Conservation (phyloP, 495 filamentous ascomycete genomes). For the Baudoinia panamericana region DNA sequence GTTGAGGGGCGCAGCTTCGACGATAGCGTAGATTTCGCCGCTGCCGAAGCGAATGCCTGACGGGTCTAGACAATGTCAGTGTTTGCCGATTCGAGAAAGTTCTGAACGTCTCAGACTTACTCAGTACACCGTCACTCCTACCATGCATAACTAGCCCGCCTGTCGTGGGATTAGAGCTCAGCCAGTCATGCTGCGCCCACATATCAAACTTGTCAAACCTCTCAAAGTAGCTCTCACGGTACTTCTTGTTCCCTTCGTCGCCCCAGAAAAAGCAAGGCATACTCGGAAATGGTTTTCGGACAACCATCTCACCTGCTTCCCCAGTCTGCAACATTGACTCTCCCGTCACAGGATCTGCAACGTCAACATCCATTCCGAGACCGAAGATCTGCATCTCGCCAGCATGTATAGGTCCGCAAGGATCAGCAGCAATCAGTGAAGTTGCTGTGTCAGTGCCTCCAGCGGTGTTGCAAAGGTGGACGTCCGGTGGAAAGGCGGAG, state of each 20-base stretch:
- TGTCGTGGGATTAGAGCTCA: constrained; percentile 54
- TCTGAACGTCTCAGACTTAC: constrained; percentile 3
- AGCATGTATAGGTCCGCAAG: constrained; percentile 55
- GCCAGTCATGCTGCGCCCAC: constrained; percentile 75
- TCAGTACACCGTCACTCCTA: constrained; percentile 55
- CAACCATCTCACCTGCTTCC: constrained; percentile 55
- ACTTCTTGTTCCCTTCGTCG: constrained; percentile 41
- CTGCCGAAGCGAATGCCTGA: constrained; percentile 81
- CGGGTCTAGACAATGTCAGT: constrained; percentile 38
- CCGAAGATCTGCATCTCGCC: constrained; percentile 57
- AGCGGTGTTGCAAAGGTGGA: constrained; percentile 59
- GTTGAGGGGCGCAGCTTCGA: constrained; percentile 39
- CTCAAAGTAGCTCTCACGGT: constrained; percentile 58
- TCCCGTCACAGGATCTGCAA: constrained; percentile 49
- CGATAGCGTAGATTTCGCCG: constrained; percentile 65
- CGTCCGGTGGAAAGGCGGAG: constrained; percentile 49
- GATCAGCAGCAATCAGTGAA: constrained; percentile 57
- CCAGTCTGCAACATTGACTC: constrained; percentile 37
- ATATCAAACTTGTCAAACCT: constrained; percentile 47
- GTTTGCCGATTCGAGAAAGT: background rate
- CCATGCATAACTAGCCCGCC: constrained; percentile 58
- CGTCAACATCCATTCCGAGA: constrained; percentile 51
- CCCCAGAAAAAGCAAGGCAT: constrained; percentile 65
- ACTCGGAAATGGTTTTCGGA: constrained; percentile 54
- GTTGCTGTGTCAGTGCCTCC: constrained; percentile 70